Conservation (phyloP, 495 filamentous ascomycete genomes). For the Lophiostoma macrostomum region DNA sequence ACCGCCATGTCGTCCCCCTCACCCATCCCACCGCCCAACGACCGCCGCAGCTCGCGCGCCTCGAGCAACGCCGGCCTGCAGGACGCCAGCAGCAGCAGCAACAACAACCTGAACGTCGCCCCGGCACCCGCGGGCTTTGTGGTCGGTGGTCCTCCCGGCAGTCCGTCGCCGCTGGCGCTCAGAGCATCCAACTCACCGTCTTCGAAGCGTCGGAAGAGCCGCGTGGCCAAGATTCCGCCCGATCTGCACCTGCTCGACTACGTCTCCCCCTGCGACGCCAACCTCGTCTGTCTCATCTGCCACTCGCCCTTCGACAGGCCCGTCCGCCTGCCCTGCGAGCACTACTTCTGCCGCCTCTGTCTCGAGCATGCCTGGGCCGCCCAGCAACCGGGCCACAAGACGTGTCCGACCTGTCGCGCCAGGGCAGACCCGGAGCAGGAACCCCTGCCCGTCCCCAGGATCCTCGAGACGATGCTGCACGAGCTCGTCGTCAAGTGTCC, state of each 20-base stretch:
- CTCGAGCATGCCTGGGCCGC: conserved; percentile 45
- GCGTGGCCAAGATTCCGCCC: conserved; percentile 34
- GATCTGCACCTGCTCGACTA: conserved; percentile 72
- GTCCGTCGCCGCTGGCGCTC: conserved; percentile 30
- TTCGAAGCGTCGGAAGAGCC: conserved; percentile 29
- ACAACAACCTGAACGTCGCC: conserved; percentile 15
- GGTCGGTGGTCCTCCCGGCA: conserved; percentile 32
- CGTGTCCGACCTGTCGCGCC: conserved; percentile 43
- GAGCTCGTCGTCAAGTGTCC: conserved; percentile 74
- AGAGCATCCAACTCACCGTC: conserved; percentile 33
- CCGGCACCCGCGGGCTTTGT: conserved; percentile 21
- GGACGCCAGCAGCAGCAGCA: neutral
- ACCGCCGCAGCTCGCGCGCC: conserved; percentile 27
- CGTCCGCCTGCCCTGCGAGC: conserved; percentile 64
- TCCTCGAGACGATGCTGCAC: conserved; percentile 68
- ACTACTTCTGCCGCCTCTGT: conserved; percentile 67
- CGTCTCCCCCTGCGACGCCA: conserved; percentile 64
- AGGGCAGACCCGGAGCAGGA: conserved; percentile 22
- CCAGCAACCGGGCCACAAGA: conserved; percentile 20
- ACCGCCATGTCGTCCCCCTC: conserved; percentile 27
- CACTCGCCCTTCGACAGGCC: conserved; percentile 70
- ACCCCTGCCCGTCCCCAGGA: conserved; percentile 44
- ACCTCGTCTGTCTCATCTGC: conserved; percentile 82
- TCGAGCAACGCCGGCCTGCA: conserved; percentile 17
- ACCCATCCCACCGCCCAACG: conserved; percentile 28